Percentiles rank a stretch among this genome's conserved stretches.
phyloP scores from a whole-genome alignment of 495 filamentous ascomycete genomes.

The Penicillium taxi region DNA sequence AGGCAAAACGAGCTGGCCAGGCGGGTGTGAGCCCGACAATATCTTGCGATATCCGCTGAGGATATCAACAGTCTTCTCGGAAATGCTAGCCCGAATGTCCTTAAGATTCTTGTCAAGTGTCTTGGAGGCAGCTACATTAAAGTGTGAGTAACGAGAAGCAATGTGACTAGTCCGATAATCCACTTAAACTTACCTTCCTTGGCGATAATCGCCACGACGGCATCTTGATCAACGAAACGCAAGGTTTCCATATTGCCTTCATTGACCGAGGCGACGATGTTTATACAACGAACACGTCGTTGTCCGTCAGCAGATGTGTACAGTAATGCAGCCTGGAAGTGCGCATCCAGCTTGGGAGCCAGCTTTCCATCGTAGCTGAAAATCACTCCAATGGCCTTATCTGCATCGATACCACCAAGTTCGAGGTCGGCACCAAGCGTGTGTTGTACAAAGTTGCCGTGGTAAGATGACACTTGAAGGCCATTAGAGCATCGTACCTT shows the following conservation, averaged over 20 bases:
- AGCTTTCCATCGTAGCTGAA: constrained; percentile 98
- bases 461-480: constrained; percentile 85
- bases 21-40: constrained; percentile 75
- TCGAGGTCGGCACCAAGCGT: constrained; percentile 93
- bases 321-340: constrained; percentile 92
- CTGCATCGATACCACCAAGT: constrained; percentile 84
- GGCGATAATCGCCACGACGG: constrained; percentile 76
- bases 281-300: constrained; percentile 84
- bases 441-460: constrained; percentile 94
- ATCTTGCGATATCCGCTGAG: constrained; percentile 90
- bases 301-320: constrained; percentile 91
- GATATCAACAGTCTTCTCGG: constrained; percentile 92
- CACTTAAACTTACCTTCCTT: constrained; percentile 62
- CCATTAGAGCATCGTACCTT: constrained; percentile 98
- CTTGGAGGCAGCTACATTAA: constrained; percentile 57
- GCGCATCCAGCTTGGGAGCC: constrained; percentile 89
- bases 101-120: constrained; percentile 75
- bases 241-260: constrained; percentile 76
- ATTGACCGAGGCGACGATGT: constrained; percentile 84
- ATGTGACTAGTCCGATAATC: too few relatives aligned
- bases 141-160: constrained; percentile 5
- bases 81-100: constrained; percentile 74
- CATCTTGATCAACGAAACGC: constrained; percentile 91
- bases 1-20: constrained; percentile 88
- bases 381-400: constrained; percentile 85